Base-by-base conservation (phyloP, 1,284 basidiomycete species). In the Malassezia arunalokei region DNA sequence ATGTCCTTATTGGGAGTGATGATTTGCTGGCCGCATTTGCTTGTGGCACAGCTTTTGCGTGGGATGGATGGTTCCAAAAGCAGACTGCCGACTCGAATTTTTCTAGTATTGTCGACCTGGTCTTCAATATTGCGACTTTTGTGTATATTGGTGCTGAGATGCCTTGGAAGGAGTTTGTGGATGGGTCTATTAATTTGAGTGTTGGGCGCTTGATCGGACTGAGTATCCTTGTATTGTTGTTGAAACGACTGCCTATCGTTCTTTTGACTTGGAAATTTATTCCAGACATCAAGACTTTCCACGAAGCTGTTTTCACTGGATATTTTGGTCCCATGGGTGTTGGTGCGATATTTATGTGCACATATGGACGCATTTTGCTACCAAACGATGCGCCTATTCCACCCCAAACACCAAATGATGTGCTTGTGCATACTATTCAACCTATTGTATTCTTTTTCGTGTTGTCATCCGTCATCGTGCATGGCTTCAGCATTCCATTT, bases 41-140 rank as follows among this genome's bases (percentile, higher is more conserved):
- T 1, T 96, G 91, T 67, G 94, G 94, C 20, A 84, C 86, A 3
- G 89, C 90, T 1, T 99, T 96, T 70, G 94, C 91, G 0, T 98
- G 92, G 92, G 92, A 98, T 63, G 76, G 66, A 27, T 68, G 91
- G 58, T 95, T 94, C 78, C 95, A 95, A 78, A 82, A 84, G 62
- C 90, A 94, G 64, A 98, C 91, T 1, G 91, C 94, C 50, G 65
- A 68, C 51, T 71, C 69, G 30, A 85, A 91, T 62, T 98, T 98
- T 77, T 88, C 85, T 63, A 90, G 86, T 75, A 92, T 98, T 65
- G 88, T 98, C 70, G 91, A 94, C 73, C 75, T 89, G 59, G 76
- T 91, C 52, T 74, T 69, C 58, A 71, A 73, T 57, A 58, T 61
- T 40, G 69, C 65, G 37, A 65, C 64, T 40, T 73, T 73, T 49